Evolutionary conservation across 116 monocot species (phyloP), one percentile per base, ranked within the genome.

Genomic region (Thalassia testudinum): DNA sequence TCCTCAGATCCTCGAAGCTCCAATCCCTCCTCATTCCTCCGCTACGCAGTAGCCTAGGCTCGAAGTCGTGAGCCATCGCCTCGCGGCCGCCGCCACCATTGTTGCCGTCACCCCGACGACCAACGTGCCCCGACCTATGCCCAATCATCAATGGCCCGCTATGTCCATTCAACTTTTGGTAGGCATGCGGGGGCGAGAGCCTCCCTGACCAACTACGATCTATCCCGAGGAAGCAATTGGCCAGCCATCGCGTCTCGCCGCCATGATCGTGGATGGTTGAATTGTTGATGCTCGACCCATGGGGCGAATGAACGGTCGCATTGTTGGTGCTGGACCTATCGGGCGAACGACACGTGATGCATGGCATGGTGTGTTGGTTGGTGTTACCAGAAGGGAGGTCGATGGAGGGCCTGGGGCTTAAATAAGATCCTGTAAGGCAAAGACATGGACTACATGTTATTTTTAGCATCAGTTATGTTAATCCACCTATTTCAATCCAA

Each of bases 1-100:
- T 48, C 49, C 34, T 14, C 1, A 75, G 60, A 45, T 75, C 64
- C 71, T 86, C 86, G 38, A 86, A 77, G 69, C 80, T 86, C 86
- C 86, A 86, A 27, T 80, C 77, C 65, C 86, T 60, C 20, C 86
- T 63, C 62, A 86, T 58, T 8, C 80, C 86, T 1, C 77, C 68
- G 49, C 77, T 74, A 2, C 86, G 62, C 42, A 71, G 26, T 19
- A 86, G 68, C 42, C 71, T 47, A 2, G 80, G 86, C 71, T 73
- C 63, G 26, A 11, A 2, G 14, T 19, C 50, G 19, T 5, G 42
- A 21, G 15, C 68, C 4, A 16, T 47, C 2, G 18, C 54, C 34
- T 44, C 63, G 5, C 4, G 14, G 5, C 24, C 18, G 18, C 27
- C 29, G 1, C 30, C 6, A 13, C 23, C 40, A 20, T 5, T 12